Conservation (phyloP, 176 grass and related monocot genomes). For the Cenchrus americanus region DNA sequence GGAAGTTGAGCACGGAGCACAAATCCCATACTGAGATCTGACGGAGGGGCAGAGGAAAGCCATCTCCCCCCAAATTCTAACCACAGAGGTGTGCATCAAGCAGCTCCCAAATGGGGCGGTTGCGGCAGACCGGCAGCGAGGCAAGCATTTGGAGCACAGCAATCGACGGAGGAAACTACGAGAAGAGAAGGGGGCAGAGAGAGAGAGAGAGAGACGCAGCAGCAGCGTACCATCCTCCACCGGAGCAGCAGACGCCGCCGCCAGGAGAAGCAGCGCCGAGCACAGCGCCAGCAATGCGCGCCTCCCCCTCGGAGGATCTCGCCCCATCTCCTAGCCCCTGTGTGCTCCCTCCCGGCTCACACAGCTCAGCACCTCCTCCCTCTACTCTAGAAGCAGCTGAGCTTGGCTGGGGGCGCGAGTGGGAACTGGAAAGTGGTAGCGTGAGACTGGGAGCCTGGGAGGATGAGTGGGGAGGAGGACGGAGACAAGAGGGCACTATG, state of each 20-base stretch:
- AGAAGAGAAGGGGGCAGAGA: not conserved
- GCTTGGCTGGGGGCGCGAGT: not conserved
- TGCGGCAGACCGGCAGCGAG: not conserved
- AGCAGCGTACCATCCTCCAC: slow-evolving; percentile 78
- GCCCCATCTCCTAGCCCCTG: slow-evolving; percentile 29
- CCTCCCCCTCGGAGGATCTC: slow-evolving; percentile 14
- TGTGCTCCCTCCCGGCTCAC: not conserved
- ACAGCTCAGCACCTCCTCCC: not conserved
- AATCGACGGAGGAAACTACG: not conserved
- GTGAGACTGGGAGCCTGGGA: not conserved
- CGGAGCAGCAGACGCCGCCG: slow-evolving; percentile 50
- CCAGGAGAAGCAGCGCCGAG: slow-evolving; percentile 53
- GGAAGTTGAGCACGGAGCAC: not conserved
- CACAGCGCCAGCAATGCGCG: slow-evolving; percentile 41
- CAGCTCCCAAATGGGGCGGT: not conserved
- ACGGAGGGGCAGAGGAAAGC: not conserved
- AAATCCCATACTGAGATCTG: slow-evolving; percentile 24
- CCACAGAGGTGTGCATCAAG: not conserved
- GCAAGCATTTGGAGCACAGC: not conserved
- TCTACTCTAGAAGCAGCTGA: not conserved
- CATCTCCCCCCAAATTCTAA: not conserved
- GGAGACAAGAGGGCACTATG: not conserved
- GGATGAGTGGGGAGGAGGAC: not conserved
- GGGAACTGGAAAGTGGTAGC: not conserved
- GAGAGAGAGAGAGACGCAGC: not conserved